Evolutionary conservation across 139 green algal species (phyloP).

Genomic region (Pycnococcus provasolii): DNA sequence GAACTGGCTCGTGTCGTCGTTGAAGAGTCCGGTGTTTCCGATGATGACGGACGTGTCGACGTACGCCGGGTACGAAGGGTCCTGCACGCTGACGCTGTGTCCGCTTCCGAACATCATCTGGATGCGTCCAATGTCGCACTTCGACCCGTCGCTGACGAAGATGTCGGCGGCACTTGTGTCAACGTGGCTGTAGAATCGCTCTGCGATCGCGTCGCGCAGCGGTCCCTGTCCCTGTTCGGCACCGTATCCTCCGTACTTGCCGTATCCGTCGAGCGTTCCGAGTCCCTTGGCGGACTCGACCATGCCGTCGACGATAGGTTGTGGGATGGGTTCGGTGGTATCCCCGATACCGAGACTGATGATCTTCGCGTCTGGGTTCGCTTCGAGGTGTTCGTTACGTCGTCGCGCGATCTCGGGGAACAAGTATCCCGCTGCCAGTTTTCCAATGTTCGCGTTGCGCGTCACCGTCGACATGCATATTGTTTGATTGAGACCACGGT

Average conservation of each 20-base stretch:
- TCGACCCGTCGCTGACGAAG: conserved; percentile 94
- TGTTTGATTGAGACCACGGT: too few relatives aligned
- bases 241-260: conserved; percentile 95
- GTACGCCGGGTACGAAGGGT: conserved; percentile 98
- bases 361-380: conserved; percentile 88
- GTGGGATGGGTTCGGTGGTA: conserved; percentile 81
- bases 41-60: conserved; percentile 98
- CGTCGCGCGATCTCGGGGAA: conserved; percentile 88
- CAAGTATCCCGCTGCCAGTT: conserved; percentile 96
- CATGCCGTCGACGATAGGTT: conserved; percentile 39
- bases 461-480: too few relatives aligned
- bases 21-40: conserved; percentile 78
- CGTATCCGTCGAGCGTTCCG: conserved; percentile 85
- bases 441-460: conserved; percentile 87
- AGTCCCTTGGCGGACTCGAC: conserved; percentile 63
- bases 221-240: conserved; percentile 77
- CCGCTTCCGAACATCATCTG: conserved; percentile 63
- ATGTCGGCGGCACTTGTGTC: conserved; percentile 57
- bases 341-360: conserved; percentile 96
- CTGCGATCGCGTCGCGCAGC: conserved; percentile 66
- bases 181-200: conserved; percentile 66
- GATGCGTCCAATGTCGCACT: conserved; percentile 95
- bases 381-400: conserved; percentile 77
- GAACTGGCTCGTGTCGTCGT: conserved; percentile 61
- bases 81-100: conserved; percentile 52